A percentile compares a stretch with the other conserved stretches of the same genome.
phyloP scores from a whole-genome alignment of 129 eudicot genomes.

The Flaveria brownii region DNA sequence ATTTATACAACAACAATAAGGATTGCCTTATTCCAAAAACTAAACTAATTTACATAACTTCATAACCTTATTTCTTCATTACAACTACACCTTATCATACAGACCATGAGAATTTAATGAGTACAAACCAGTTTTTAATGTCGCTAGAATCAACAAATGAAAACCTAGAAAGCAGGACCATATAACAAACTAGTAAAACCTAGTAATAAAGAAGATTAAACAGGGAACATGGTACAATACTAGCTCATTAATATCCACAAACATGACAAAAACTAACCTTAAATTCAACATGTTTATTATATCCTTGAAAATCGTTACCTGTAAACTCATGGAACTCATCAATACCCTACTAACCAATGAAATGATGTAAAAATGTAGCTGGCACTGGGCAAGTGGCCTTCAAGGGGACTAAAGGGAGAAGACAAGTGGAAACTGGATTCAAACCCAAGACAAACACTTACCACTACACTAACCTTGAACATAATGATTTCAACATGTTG shows the following conservation, averaged over 20 bases:
- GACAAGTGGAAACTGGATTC: neutral
- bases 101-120: conserved; percentile 10
- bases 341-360: neutral
- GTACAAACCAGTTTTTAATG: neutral
- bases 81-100: neutral
- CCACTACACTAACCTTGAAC: neutral
- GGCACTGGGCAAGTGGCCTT: neutral
- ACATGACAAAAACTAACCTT: neutral
- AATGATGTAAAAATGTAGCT: neutral
- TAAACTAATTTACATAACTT: neutral
- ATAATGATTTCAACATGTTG: too few species aligned
- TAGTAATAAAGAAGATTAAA: neutral
- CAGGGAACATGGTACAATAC: neutral
- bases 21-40: neutral
- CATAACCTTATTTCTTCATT: neutral
- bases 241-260: neutral
- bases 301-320: neutral
- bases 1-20: neutral
- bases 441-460: neutral
- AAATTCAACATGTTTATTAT: neutral
- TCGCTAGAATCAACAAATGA: neutral
- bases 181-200: neutral
- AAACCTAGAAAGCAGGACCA: neutral
- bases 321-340: neutral
- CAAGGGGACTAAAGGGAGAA: neutral